A percentile compares a stretch with the other conserved stretches of the same genome.
phyloP scores from a whole-genome alignment of 768 basidiomycete genomes.

The Thelephora ganbajun region DNA sequence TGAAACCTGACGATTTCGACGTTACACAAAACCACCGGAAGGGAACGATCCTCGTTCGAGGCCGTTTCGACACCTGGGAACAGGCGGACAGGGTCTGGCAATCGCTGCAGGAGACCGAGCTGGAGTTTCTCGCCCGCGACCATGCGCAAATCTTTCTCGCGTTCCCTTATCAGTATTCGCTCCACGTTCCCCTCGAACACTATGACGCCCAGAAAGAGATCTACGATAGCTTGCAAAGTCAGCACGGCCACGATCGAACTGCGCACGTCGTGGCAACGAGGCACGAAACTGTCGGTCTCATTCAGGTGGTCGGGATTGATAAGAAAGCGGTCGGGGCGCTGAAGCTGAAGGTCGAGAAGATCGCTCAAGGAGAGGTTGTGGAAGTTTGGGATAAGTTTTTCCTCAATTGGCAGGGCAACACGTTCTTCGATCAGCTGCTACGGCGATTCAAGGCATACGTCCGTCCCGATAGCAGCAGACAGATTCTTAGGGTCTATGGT shows the following conservation, averaged over 20 bases:
- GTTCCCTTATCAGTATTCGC: neutral
- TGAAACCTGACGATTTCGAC: neutral
- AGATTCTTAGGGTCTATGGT: constrained; percentile 35
- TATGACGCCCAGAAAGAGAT: constrained; percentile 4
- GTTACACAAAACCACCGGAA: neutral
- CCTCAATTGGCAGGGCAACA: constrained; percentile 2
- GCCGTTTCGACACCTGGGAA: neutral
- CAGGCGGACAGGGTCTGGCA: neutral
- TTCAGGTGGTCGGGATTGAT: constrained; percentile 34
- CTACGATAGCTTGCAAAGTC: neutral
- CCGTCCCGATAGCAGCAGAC: constrained; percentile 30
- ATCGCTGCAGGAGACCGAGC: neutral
- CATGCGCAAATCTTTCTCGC: neutral
- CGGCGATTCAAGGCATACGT: constrained; percentile 27
- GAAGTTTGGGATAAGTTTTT: constrained; percentile 30
- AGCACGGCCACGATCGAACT: constrained; percentile 11
- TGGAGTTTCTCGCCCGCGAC: neutral
- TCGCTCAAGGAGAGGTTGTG: constrained; percentile 36
- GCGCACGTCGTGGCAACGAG: constrained; percentile 19
- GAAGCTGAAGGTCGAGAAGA: constrained; percentile 45
- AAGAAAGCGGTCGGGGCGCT: constrained; percentile 40
- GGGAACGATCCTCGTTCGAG: neutral
- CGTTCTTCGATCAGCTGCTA: neutral
- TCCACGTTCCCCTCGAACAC: constrained; percentile 1
- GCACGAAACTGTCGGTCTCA: constrained; percentile 16